Evolutionary conservation across 2,329 filamentous ascomycete genomes (phyloP).

Genomic region (Colletotrichum scovillei): DNA sequence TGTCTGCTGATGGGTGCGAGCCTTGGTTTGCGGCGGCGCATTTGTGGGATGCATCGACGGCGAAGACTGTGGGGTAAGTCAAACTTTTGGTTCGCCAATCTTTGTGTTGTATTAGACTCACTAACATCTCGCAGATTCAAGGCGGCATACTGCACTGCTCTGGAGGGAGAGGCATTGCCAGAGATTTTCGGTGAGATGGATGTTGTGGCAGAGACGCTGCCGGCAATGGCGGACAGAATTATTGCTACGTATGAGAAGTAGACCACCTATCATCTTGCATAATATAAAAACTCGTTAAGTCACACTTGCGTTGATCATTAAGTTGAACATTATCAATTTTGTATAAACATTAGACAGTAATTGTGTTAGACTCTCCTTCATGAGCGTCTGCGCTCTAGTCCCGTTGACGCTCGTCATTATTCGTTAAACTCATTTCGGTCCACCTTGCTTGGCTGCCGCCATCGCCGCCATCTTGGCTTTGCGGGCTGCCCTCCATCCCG

Average conservation of each 20-base stretch:
- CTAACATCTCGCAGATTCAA: slow-evolving; percentile 48
- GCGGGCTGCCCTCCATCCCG: slow-evolving; percentile 28
- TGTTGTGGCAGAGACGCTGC: slow-evolving; percentile 57
- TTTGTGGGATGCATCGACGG: slow-evolving; percentile 69
- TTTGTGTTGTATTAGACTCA: not conserved
- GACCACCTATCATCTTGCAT: not conserved
- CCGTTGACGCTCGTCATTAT: not conserved
- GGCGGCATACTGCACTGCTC: slow-evolving; percentile 61
- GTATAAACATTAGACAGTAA: not conserved
- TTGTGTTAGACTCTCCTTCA: too few relatives aligned
- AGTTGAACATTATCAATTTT: not conserved
- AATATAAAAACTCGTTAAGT: not conserved
- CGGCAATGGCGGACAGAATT: slow-evolving; percentile 58
- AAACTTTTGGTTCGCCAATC: not conserved
- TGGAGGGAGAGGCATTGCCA: slow-evolving; percentile 22
- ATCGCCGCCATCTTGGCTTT: slow-evolving; percentile 30
- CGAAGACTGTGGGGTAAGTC: slow-evolving; percentile 55
- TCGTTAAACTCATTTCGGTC: slow-evolving; percentile 9
- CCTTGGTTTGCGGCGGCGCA: slow-evolving; percentile 70
- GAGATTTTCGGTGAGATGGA: slow-evolving; percentile 61
- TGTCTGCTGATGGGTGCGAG: slow-evolving; percentile 47
- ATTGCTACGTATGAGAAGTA: slow-evolving; percentile 39
- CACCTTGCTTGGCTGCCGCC: slow-evolving; percentile 20
- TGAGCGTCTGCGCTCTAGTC: not conserved
- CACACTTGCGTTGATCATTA: not conserved